These are phyloP conservation scores for Pythium catenulatum DNA, from an alignment of 352 stramenopile species.

Conservation along the genomic window DNA sequence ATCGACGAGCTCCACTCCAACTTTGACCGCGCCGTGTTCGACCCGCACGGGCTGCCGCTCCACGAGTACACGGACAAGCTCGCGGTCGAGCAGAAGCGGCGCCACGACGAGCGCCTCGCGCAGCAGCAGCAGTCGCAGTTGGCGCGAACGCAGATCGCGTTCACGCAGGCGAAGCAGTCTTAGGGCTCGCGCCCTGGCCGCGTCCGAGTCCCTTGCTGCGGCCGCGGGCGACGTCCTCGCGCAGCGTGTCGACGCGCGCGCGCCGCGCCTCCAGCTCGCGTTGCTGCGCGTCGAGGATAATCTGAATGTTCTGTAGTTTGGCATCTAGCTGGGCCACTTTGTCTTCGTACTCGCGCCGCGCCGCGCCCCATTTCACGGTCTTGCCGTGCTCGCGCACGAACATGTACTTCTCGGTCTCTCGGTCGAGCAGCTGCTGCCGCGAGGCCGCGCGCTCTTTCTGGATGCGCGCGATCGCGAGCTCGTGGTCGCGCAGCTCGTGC, in stretches of 20 bases:
- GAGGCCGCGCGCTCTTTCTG: slow-evolving; percentile 63
- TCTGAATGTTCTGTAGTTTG: slow-evolving; percentile 25
- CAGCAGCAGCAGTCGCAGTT: slow-evolving; percentile 69
- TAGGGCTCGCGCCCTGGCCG: slow-evolving; percentile 61
- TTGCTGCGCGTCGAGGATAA: slow-evolving; percentile 47
- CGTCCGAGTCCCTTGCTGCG: slow-evolving; percentile 74
- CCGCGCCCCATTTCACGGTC: slow-evolving; percentile 76
- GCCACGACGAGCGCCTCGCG: slow-evolving; percentile 65
- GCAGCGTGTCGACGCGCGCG: slow-evolving; percentile 23
- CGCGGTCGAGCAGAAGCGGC: slow-evolving; percentile 80
- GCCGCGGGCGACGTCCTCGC: slow-evolving; percentile 60
- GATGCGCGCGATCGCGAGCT: slow-evolving; percentile 48
- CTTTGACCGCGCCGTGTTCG: slow-evolving; percentile 79
- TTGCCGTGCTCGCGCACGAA: slow-evolving; percentile 72
- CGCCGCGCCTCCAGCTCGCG: slow-evolving; percentile 24
- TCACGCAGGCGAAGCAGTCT: slow-evolving; percentile 34
- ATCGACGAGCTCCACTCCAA: slow-evolving; percentile 92
- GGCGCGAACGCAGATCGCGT: slow-evolving; percentile 57
- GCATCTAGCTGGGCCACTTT: slow-evolving; percentile 65
- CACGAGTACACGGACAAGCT: slow-evolving; percentile 86
- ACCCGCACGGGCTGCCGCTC: slow-evolving; percentile 80
- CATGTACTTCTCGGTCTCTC: slow-evolving; percentile 71
- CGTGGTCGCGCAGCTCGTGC: slow-evolving; percentile 46
- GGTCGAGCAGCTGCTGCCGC: slow-evolving; percentile 68
- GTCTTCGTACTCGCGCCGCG: slow-evolving; percentile 72